Evolutionary conservation across 2,329 filamentous ascomycete species (phyloP).

Genomic region (Colletotrichum eremochloae): DNA sequence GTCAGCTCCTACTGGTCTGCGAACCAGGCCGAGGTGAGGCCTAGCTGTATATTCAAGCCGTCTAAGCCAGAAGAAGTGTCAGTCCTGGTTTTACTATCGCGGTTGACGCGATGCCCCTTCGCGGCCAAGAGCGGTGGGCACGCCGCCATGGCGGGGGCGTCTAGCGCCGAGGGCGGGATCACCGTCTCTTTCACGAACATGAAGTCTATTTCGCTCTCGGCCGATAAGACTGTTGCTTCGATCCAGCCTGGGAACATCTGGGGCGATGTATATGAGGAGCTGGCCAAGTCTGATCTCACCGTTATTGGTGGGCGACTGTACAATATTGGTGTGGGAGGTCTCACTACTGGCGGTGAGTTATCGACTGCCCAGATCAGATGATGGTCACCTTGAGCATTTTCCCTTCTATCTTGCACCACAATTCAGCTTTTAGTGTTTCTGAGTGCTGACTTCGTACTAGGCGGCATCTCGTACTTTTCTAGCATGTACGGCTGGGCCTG

Average conservation of each 20-base stretch:
- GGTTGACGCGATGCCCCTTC: slow-evolving; percentile 46
- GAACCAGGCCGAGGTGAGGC: slow-evolving; percentile 37
- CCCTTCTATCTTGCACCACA: neutral
- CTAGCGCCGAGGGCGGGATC: slow-evolving; percentile 32
- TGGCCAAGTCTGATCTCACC: slow-evolving; percentile 51
- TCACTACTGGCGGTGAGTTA: slow-evolving; percentile 51
- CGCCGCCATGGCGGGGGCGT: slow-evolving; percentile 37
- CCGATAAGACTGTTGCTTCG: slow-evolving; percentile 48
- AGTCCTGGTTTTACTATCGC: slow-evolving; percentile 45
- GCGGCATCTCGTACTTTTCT: slow-evolving; percentile 46
- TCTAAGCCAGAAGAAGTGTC: slow-evolving; percentile 46
- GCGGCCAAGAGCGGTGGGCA: slow-evolving; percentile 41
- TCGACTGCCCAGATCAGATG: neutral
- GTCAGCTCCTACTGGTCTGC: slow-evolving; percentile 38
- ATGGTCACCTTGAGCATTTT: neutral
- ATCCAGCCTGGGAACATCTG: slow-evolving; percentile 58
- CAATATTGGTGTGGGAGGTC: slow-evolving; percentile 57
- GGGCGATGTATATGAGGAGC: slow-evolving; percentile 54
- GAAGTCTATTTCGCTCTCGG: slow-evolving; percentile 43
- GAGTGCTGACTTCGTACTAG: neutral
- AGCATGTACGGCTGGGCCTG: slow-evolving; percentile 58
- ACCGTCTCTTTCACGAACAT: slow-evolving; percentile 34
- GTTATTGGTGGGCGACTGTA: slow-evolving; percentile 56
- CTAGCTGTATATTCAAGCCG: slow-evolving; percentile 47
- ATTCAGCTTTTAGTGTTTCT: no score